Evolutionary conservation across 2,329 filamentous ascomycete species (phyloP), one percentile per base, ranked within the genome.

Genomic region (Ascochyta lentis): DNA sequence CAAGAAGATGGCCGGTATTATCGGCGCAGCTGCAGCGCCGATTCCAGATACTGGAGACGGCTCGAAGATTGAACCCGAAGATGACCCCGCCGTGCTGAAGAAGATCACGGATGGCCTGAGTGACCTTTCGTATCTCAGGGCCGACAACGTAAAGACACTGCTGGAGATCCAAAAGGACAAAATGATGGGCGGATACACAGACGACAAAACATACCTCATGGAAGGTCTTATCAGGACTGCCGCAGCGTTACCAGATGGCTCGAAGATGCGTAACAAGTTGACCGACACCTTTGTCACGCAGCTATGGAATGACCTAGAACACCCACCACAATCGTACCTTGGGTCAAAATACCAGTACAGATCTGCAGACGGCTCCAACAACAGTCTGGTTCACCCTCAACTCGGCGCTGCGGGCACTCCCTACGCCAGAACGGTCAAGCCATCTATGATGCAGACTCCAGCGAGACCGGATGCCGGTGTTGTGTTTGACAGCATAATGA

Each of bases 401-500:
- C 77, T 91, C 27, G 89, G 89, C 2, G 81, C 80, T 34, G 87
- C 89, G 9, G 83, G 83, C 12, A 85, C 84, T n/a, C 82, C 86
- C 0, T 91, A 91, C 65, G 88, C 89, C 23, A 83, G 88, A 58
- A 86, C 86, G 0, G 86, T 89, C n/a, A 81, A 81, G 38, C 83
- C 84, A 1, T 76, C 75, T 42, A 83, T 79, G 40, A 79, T 84
- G 46, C 84, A 86, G 52, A 83, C 84, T 1, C 84, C 83, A 16
- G 80, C 83, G 26, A 81, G 86, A 47, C 87, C 88, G 1, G 88
- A 90, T 45, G 82, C 88, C 0, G 85, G 84, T 16, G 77, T 87
- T 13, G 77, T 91, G 3, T 91, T 91, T 56, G 88, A 91, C 71
- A 83, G 83, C 22, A 69, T 90, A 24, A 83, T 91, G 80, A 85